These are phyloP conservation scores for Corylus heterophylla DNA, from an alignment of 306 rosid genomes.

Conservation along the genomic window DNA sequence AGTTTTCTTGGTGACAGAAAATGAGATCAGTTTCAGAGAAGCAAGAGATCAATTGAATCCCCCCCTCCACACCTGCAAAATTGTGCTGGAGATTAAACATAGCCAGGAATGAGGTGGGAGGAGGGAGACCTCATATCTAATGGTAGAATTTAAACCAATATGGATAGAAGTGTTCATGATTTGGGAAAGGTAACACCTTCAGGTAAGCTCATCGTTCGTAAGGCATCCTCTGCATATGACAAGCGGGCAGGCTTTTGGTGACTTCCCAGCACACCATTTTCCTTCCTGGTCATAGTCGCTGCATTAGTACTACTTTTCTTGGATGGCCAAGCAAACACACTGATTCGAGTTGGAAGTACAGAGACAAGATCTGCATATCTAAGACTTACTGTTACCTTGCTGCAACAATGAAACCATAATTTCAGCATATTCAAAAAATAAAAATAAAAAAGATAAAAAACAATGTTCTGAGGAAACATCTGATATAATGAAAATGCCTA, in stretches of 20 bases:
- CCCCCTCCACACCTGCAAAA: no score
- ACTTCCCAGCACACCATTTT: slow-evolving; percentile 49
- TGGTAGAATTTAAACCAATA: not conserved
- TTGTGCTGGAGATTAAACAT: not conserved
- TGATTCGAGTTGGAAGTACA: slow-evolving; percentile 67
- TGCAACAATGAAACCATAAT: slow-evolving; percentile 46
- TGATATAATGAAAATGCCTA: not conserved
- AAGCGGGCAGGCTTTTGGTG: slow-evolving; percentile 61
- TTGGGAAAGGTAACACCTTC: slow-evolving; percentile 57
- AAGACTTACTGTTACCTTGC: slow-evolving; percentile 85
- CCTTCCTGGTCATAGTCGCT: slow-evolving; percentile 52
- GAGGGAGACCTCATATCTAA: not conserved
- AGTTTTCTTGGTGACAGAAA: no score
- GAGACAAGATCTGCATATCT: slow-evolving; percentile 75
- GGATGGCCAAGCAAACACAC: slow-evolving; percentile 80
- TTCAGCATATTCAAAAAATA: slow-evolving; percentile 26
- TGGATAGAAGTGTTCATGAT: not conserved
- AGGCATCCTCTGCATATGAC: slow-evolving; percentile 87
- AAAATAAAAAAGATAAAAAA: not conserved
- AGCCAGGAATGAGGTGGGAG: not conserved
- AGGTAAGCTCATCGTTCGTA: slow-evolving; percentile 78
- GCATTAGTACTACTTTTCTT: slow-evolving; percentile 46
- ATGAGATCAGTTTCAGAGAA: not conserved
- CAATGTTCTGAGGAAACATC: not conserved
- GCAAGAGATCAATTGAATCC: no score